These are phyloP conservation scores for Harrya chromipes DNA, from an alignment of 768 basidiomycete genomes.

Conservation along the genomic window DNA sequence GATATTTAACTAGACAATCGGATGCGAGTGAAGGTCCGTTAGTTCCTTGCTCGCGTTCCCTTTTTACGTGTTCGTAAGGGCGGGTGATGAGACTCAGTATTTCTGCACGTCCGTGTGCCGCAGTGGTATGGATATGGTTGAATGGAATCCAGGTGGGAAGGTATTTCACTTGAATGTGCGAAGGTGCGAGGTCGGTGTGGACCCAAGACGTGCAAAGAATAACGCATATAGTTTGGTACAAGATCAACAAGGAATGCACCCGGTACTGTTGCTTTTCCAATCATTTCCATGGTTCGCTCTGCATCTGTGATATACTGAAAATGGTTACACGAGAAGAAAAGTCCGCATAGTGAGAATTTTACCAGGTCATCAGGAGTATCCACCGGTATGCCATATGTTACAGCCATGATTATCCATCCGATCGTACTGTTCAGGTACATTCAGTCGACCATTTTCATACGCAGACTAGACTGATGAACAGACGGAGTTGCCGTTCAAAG, in stretches of 20 bases:
- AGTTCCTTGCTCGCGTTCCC: slow-evolving; percentile 7
- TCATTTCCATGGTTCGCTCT: slow-evolving; percentile 25
- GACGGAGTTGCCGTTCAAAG: slow-evolving; percentile 21
- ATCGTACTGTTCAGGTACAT: not conserved
- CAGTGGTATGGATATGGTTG: not conserved
- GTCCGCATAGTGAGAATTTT: too few species aligned
- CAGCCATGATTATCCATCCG: slow-evolving; percentile 19
- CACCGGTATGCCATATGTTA: slow-evolving; percentile 26
- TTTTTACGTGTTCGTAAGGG: slow-evolving; percentile 6
- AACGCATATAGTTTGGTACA: slow-evolving; percentile 22
- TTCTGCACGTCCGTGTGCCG: not conserved
- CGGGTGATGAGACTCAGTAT: not conserved
- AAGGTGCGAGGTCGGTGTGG: not conserved
- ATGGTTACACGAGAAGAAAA: not conserved
- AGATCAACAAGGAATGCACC: slow-evolving; percentile 31
- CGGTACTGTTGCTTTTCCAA: slow-evolving; percentile 23
- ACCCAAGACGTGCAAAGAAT: not conserved
- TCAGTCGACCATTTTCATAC: not conserved
- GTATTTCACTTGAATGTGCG: slow-evolving; percentile 21
- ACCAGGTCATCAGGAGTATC: slow-evolving; percentile 21
- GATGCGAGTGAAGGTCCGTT: slow-evolving; percentile 17
- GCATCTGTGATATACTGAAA: slow-evolving; percentile 29
- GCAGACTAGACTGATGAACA: slow-evolving; percentile 7
- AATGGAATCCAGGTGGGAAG: slow-evolving; percentile 4
- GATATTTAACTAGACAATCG: slow-evolving; percentile 13